Base-by-base conservation (phyloP, 225 moss, liverwort and hornwort genomes). In the Anthoceros angustus region DNA sequence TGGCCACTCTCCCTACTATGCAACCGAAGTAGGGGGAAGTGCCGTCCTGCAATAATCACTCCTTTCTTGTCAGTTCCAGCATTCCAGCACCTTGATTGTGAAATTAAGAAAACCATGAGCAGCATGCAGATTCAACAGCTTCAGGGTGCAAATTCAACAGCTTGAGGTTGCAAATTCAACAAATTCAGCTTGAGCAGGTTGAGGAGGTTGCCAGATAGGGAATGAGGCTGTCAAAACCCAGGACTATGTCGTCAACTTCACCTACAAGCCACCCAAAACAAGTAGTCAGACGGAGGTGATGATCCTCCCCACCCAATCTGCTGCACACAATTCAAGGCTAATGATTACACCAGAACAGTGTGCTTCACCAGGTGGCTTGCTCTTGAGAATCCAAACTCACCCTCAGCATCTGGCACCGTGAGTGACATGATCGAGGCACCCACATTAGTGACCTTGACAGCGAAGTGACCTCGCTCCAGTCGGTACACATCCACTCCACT, bases 1-100 rank as follows among this genome's bases (percentile, higher is more conserved):
- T 98, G 2, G 95, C 88, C 10, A 87, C 91, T 50, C 92, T 79
- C 23, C 95, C 95, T 42, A 98, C 86, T 41, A 89, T 62, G 16
- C 88, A 84, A 71, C 95, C 95, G 62, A 91, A 91, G 73, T 91
- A 98, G 8, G 91, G 78, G 12, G 83, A 86, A 24, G 83, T 75
- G 60, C 83, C 86, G 63, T 86, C 78, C 86, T 86, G 73, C 0
- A n/a, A 16, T 25, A 64, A 65, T 1, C 49, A 10, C 12, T 46
- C 18, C 60, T 68, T 45, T 16, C 10, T 68, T 12, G 40, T 42
- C 9, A 25, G 67, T 60, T 32, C 14, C 10, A 64, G 55, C 55
- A 60, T 60, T 60, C n/a, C 55, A 60, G 18, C 23, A 60, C 55
- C 18, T 23, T 60, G 55, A 60, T 18, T 5, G 18, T 60, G 18